Percentiles rank a stretch among this genome's conserved stretches.
Evolutionary conservation across 768 basidiomycete genomes (phyloP).

Genomic region (Pulveroboletus frians): DNA sequence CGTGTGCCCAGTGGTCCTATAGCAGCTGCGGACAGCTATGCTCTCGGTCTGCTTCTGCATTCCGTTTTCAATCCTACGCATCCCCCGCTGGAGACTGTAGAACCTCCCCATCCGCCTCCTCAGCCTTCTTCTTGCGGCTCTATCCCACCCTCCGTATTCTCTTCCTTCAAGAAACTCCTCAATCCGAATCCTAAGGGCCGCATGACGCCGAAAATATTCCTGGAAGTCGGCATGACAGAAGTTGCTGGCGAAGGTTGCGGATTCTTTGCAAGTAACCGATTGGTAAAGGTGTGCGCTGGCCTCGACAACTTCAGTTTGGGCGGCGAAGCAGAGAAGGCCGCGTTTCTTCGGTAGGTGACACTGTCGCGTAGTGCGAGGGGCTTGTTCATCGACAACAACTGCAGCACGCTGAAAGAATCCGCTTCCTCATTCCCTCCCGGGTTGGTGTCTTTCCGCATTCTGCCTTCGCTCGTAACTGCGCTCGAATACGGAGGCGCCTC

Average conservation of each 20-base stretch:
- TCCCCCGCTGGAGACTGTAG: slow-evolving; percentile 61
- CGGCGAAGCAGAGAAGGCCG: slow-evolving; percentile 73
- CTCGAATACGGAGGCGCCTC: slow-evolving; percentile 76
- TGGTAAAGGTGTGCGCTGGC: slow-evolving; percentile 80
- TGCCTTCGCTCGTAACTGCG: slow-evolving; percentile 78
- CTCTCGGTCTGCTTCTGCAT: slow-evolving; percentile 82
- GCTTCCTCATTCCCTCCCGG: slow-evolving; percentile 77
- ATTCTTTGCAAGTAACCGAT: slow-evolving; percentile 77
- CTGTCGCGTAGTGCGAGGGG: background rate
- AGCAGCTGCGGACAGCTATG: slow-evolving; percentile 78
- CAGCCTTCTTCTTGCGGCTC: slow-evolving; percentile 68
- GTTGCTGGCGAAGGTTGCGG: slow-evolving; percentile 53
- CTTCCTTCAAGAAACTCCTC: slow-evolving; percentile 79
- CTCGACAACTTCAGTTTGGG: slow-evolving; percentile 81
- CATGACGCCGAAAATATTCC: slow-evolving; percentile 67
- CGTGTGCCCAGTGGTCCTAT: slow-evolving; percentile 38
- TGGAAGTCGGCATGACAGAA: slow-evolving; percentile 75
- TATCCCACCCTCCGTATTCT: slow-evolving; percentile 72
- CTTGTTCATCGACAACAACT: background rate
- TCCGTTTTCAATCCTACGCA: slow-evolving; percentile 80
- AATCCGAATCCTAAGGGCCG: slow-evolving; percentile 85
- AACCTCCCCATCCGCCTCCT: slow-evolving; percentile 75
- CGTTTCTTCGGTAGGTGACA: slow-evolving; percentile 56
- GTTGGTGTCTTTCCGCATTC: slow-evolving; percentile 78
- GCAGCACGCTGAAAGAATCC: slow-evolving; percentile 74